Percentiles rank a stretch among this genome's conserved stretches.
These are phyloP conservation scores for Rostrohypoxylon terebratum DNA, from an alignment of 495 filamentous ascomycete species.

Conservation along the genomic window DNA sequence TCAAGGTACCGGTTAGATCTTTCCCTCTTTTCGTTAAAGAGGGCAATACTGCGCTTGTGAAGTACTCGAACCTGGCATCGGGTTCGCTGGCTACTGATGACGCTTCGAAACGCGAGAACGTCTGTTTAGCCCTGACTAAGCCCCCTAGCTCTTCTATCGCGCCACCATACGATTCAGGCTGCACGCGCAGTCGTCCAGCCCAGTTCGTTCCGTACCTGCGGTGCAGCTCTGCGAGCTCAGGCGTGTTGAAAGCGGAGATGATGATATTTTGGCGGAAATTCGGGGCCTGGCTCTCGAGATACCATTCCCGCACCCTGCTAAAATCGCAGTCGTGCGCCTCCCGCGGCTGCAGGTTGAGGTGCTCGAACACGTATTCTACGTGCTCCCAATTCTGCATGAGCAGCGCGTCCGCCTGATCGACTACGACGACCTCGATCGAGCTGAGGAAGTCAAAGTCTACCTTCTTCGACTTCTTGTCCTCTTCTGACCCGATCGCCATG, in stretches of 20 bases:
- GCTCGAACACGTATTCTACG: conserved; percentile 86
- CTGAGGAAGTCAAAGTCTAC: conserved; percentile 91
- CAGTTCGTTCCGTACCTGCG: conserved; percentile 82
- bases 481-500: conserved; percentile 84
- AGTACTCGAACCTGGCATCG: conserved; percentile 91
- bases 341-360: conserved; percentile 90
- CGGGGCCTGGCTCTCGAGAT: conserved; percentile 84
- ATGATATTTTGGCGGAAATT: conserved; percentile 87
- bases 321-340: conserved; percentile 96
- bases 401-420: conserved; percentile 93
- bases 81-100: conserved; percentile 76
- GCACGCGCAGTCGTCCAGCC: conserved; percentile 78
- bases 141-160: conserved; percentile 72
- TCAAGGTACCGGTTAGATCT: conserved; percentile 69
- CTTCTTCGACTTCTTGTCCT: conserved; percentile 70
- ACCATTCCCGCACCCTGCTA: conserved; percentile 89
- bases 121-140: conserved; percentile 76
- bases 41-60: conserved; percentile 82
- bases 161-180: conserved; percentile 69
- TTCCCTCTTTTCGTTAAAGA: conserved; percentile 68
- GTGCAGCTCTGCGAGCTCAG: conserved; percentile 85
- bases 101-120: conserved; percentile 88
- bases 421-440: conserved; percentile 87
- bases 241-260: conserved; percentile 83
- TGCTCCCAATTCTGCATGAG: conserved; percentile 99